phyloP scores from a whole-genome alignment of 805 yeast genomes.

The Candida ulmi region DNA sequence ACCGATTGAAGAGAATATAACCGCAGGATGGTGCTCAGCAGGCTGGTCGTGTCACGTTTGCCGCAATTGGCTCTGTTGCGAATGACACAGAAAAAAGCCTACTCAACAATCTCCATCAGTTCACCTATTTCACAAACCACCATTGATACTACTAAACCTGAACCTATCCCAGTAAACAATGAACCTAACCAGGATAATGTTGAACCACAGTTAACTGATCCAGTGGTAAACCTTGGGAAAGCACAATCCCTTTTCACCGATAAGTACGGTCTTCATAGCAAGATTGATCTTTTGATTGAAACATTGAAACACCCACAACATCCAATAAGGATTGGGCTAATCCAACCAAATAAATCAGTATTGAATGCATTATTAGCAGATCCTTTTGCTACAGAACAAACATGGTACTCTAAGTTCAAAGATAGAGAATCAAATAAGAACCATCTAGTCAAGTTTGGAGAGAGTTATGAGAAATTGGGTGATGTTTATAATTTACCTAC shows the following conservation, averaged over 20 bases:
- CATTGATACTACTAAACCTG: background rate
- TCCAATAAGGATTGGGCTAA: conserved; percentile 25
- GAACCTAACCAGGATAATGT: too few species aligned
- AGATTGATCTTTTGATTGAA: conserved; percentile 18
- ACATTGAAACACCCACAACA: conserved; percentile 9
- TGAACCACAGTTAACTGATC: conserved; percentile 6
- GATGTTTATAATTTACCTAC: conserved; percentile 23
- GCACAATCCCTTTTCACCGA: conserved; percentile 18
- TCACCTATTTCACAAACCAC: background rate
- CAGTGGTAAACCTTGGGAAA: conserved; percentile 8
- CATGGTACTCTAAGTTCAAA: conserved; percentile 22
- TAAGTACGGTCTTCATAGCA: conserved; percentile 20
- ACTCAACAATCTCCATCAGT: background rate
- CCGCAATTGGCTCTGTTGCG: background rate
- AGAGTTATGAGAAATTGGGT: conserved; percentile 13
- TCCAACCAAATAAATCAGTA: conserved; percentile 19
- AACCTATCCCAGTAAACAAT: background rate
- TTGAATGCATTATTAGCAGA: conserved; percentile 26
- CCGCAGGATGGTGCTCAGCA: background rate
- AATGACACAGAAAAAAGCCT: background rate
- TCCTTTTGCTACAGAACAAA: conserved; percentile 26
- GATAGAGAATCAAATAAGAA: conserved; percentile 3
- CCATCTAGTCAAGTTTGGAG: conserved; percentile 18
- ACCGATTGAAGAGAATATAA: too few species aligned
- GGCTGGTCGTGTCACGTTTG: background rate